Conservation (phyloP, 176 grass and related monocot species). For the Neostapfia colusana region DNA sequence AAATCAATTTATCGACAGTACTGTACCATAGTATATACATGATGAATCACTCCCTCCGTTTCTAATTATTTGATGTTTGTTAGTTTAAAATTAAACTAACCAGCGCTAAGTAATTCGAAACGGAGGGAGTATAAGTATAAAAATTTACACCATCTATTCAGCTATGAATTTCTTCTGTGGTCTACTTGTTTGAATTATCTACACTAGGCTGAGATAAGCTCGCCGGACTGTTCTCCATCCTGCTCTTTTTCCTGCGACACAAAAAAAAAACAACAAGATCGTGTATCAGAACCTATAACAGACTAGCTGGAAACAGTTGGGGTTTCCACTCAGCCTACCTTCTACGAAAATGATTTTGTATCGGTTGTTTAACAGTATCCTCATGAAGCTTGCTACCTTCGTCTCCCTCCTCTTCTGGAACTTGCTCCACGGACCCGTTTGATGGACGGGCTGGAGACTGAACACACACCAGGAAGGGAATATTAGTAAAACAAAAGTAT, state of each 20-base stretch:
- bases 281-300: not conserved
- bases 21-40: not conserved
- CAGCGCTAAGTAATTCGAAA: too few species aligned
- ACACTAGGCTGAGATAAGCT: not conserved
- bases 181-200: not conserved
- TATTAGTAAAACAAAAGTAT: not conserved
- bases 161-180: not conserved
- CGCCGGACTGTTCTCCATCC: not conserved
- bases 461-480: not conserved
- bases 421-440: constrained; percentile 11
- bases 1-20: too few species aligned
- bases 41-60: not conserved
- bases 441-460: not conserved
- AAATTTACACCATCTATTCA: not conserved
- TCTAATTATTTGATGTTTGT: too few species aligned
- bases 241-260: constrained; percentile 28
- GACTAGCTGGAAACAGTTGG: not conserved
- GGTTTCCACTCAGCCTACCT: constrained; percentile 34
- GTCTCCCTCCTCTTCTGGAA: not conserved
- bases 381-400: not conserved
- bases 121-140: too few species aligned
- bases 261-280: not conserved
- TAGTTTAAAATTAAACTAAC: too few species aligned
- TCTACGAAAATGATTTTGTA: constrained; percentile 42
- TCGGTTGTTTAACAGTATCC: not conserved